Percentiles rank a stretch among this genome's conserved stretches.
phyloP scores from a whole-genome alignment of 163 green algal genomes.

The Trebouxia gelatinosa region DNA sequence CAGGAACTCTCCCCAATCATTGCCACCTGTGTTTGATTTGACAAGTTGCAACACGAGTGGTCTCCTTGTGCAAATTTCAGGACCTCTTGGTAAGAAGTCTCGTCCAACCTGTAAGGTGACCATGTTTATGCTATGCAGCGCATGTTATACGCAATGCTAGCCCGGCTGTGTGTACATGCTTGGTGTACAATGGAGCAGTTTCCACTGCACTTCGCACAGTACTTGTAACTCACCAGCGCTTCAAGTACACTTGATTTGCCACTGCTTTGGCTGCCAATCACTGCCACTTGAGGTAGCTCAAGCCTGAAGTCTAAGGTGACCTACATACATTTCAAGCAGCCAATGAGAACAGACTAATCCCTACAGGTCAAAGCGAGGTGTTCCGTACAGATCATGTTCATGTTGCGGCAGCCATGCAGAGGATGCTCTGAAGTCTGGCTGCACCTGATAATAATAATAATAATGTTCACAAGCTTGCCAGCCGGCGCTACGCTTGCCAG shows the following conservation, averaged over 20 bases:
- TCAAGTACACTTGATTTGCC: conserved; percentile 96
- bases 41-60: conserved; percentile 95
- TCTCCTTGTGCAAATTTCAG: conserved; percentile 93
- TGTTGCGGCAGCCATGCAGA: neutral
- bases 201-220: no score
- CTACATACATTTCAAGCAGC: conserved; percentile 41
- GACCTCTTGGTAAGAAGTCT: conserved; percentile 93
- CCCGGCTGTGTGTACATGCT: no score
- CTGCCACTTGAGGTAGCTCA: conserved; percentile 90
- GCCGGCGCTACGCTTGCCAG: no score
- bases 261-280: conserved; percentile 92
- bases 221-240: conserved; percentile 77
- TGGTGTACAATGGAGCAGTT: no score
- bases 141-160: no score
- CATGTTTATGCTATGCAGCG: no score
- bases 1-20: conserved; percentile 96
- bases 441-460: no score
- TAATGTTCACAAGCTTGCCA: no score
- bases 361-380: neutral
- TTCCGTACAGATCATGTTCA: neutral
- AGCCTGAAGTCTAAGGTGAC: conserved; percentile 81
- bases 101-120: conserved; percentile 83
- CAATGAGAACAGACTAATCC: neutral
- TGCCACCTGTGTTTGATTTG: conserved; percentile 34
- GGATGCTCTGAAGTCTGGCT: neutral